These are phyloP conservation scores for Suzukiozyma palmioleophila DNA, from an alignment of 1,139 yeast species.

Conservation along the genomic window DNA sequence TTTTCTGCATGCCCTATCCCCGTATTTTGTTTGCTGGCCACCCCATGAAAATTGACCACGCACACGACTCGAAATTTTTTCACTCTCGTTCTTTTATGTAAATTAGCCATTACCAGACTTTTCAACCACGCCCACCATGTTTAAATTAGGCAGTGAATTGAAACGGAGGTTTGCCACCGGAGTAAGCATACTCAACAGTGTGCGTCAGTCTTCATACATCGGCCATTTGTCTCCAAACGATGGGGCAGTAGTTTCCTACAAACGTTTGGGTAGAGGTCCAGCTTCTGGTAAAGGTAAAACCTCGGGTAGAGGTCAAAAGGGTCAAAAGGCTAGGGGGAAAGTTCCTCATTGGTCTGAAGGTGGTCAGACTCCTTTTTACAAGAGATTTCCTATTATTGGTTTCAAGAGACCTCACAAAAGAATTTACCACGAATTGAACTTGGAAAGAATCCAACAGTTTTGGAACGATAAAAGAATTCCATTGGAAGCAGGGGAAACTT, in stretches of 20 bases:
- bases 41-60: background rate
- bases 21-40: no score
- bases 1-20: no score
- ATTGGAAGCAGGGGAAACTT: slow-evolving; percentile 57
- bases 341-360: slow-evolving; percentile 97
- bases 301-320: slow-evolving; percentile 94
- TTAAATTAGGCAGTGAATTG: slow-evolving; percentile 5
- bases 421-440: slow-evolving; percentile 49
- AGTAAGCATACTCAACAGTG: slow-evolving; percentile 5
- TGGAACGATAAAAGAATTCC: slow-evolving; percentile 67
- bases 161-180: slow-evolving; percentile 5
- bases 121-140: slow-evolving; percentile 2
- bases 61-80: background rate
- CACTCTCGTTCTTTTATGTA: background rate
- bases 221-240: slow-evolving; percentile 38
- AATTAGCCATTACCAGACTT: no score
- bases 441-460: slow-evolving; percentile 57
- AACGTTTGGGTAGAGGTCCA: slow-evolving; percentile 95
- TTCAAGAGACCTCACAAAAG: slow-evolving; percentile 59
- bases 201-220: slow-evolving; percentile 23
- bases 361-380: slow-evolving; percentile 94
- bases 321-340: slow-evolving; percentile 93
- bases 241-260: slow-evolving; percentile 42
- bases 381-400: slow-evolving; percentile 87
- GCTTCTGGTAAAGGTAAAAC: slow-evolving; percentile 92